Conservation (phyloP, 192 early-diverging fungal species). For the Entomortierella parvispora region DNA sequence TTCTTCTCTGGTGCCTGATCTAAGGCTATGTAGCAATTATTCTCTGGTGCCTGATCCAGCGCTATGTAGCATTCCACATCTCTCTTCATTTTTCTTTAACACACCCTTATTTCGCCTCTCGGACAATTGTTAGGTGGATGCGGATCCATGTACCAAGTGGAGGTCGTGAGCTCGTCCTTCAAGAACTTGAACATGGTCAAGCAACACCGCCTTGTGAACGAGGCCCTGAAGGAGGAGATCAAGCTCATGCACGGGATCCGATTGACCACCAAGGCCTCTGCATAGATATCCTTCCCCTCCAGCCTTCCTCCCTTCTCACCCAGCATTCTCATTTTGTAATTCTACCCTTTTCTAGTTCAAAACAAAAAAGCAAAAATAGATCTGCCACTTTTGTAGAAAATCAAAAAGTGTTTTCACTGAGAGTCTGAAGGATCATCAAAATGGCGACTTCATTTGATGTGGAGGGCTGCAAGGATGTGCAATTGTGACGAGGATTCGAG, state of each 20-base stretch:
- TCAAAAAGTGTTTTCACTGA: too few relatives aligned
- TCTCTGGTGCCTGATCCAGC: too few relatives aligned
- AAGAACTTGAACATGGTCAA: conserved; percentile 80
- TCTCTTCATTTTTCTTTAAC: too few relatives aligned
- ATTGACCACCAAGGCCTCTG: conserved; percentile 52
- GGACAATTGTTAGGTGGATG: conserved; percentile 77
- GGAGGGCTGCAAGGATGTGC: too few relatives aligned
- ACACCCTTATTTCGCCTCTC: too few relatives aligned
- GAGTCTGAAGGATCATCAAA: too few relatives aligned
- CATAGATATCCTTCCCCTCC: neutral
- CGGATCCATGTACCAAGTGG: conserved; percentile 96
- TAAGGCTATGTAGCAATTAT: too few relatives aligned
- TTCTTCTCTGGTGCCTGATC: neutral
- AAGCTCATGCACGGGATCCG: conserved; percentile 92
- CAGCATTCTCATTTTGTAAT: neutral
- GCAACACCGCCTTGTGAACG: conserved; percentile 92
- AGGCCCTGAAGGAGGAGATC: conserved; percentile 88
- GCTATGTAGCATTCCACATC: too few relatives aligned
- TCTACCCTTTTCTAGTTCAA: neutral
- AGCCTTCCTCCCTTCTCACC: neutral
- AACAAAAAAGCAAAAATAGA: too few relatives aligned
- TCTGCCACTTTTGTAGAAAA: too few relatives aligned
- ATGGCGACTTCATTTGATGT: too few relatives aligned
- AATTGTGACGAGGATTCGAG: too few relatives aligned
- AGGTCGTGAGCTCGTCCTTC: conserved; percentile 84